Evolutionary conservation across 2,329 filamentous ascomycete genomes (phyloP), one percentile per base, ranked within the genome.

Genomic region (Verticillium longisporum): DNA sequence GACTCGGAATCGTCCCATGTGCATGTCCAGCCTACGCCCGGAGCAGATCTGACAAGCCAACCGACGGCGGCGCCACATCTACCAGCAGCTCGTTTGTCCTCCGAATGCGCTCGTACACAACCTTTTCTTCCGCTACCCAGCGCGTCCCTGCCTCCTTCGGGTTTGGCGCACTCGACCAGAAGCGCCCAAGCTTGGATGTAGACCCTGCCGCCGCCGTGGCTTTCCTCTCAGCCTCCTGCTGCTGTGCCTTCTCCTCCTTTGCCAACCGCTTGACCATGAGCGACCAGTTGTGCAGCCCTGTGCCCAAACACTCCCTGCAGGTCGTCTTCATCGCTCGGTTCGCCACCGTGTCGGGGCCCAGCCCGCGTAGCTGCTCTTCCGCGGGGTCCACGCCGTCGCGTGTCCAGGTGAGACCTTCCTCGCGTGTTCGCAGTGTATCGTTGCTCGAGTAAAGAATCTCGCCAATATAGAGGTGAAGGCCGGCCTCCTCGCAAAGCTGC

Each of bases 381-480:
- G 92, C 89, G 1, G 89, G 77, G 66, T 93, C 89, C 36, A 96
- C 91, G 32, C 89, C 92, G 64, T 97, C 91, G 60, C 92, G 85
- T 1, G 94, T 97, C 94, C 94, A 98, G 6, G 87, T 87, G 1
- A 97, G 80, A 0, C 92, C 94, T 63, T 89, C 88, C 57, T 91
- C 87, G 58, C 79, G 78, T 18, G 74, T 75, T 1, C 70, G 67
- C 36, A 72, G 73, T 4, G 71, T 63, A 4, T 78, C 76, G n/a
- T 83, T 82, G 4, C 83, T 84, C 0, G 91, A 85, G 73, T 90
- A 97, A 36, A 98, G 82, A 58, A 98, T 96, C 76, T 98, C 94
- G 62, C 94, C 94, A 64, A 98, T 94, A 73, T 97, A 95, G 31
- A 92, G 83, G 80, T 92, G 92, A 13, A 97, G 76, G 0, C 86